Base-by-base conservation (phyloP, 1,284 basidiomycete species). In the Vanrija pseudolonga region DNA sequence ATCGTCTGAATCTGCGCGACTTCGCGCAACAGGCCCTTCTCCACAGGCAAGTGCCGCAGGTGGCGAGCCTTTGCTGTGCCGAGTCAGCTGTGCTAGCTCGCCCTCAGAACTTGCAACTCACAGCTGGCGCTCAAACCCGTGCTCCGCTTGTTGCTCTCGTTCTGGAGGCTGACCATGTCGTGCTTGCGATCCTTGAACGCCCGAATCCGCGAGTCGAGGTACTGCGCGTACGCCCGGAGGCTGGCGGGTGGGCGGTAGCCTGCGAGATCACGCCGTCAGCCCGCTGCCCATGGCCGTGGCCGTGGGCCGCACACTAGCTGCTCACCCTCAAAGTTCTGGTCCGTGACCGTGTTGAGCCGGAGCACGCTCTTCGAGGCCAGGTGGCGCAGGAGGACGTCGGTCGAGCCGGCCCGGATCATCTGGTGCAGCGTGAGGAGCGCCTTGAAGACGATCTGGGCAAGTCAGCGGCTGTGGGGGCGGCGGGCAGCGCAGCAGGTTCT, bases 371-470 rank as follows among this genome's bases (percentile, higher is more conserved):
- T 82, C 32, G 85, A 83, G 5, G 89, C 86, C 18, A 97, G 82
- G 70, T 90, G 87, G 12, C 83, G 80, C 32, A 98, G 83, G 7
- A 98, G 85, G 65, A 91, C 89, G 78, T 97, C 92, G 15, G 94
- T 93, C 14, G 89, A 83, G 17, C 93, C 94, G 57, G 91, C 90
- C 26, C 94, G 85, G 68, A 98, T 89, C 69, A 98, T 89, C 28
- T 87, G 92, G 73, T 99, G 95, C 19, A 98, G 79, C 6, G 96
- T 90, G 67, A 98, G 86, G 64, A 98, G 81, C 0, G 93, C 90
- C 71, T 98, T 98, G 85, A 98, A 96, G 17, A 92, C 93, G 63
- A 96, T 83, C 91, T 94, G 64, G 14, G 11, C 23, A 26, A 9
- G 51, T 50, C 18, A 53, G 45, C 20, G 40, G 6, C 18, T n/a